Conservation (phyloP, 2,329 filamentous ascomycete genomes). For the Cryphonectria nitschkei region DNA sequence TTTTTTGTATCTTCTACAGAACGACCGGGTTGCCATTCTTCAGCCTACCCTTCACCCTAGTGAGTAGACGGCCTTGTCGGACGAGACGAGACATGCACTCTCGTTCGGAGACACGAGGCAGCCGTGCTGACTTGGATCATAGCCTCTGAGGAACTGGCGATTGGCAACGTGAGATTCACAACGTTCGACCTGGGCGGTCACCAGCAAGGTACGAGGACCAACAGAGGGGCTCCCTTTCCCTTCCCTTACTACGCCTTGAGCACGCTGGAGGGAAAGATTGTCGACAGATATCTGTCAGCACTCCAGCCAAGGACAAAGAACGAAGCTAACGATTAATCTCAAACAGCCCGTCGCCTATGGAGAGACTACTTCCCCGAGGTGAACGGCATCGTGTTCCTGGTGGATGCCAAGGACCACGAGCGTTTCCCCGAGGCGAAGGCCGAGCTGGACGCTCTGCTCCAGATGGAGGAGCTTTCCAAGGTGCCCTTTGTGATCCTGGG, state of each 20-base stretch:
- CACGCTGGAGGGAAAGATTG: background rate
- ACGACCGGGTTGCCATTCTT: slow-evolving; percentile 89
- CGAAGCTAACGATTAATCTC: slow-evolving; percentile 14
- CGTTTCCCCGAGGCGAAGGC: slow-evolving; percentile 93
- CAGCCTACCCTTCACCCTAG: slow-evolving; percentile 91
- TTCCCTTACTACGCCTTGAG: background rate
- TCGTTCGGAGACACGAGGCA: background rate
- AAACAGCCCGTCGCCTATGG: slow-evolving; percentile 83
- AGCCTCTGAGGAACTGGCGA: slow-evolving; percentile 90
- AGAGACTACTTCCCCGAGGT: slow-evolving; percentile 98
- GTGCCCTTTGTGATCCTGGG: slow-evolving; percentile 95
- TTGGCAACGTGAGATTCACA: slow-evolving; percentile 92
- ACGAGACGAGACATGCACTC: background rate
- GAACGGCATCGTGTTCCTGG: slow-evolving; percentile 94
- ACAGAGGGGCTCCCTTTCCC: no score
- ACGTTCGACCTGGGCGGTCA: slow-evolving; percentile 94
- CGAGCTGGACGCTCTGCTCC: slow-evolving; percentile 91
- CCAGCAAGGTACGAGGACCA: slow-evolving; percentile 70
- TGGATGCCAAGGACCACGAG: slow-evolving; percentile 97
- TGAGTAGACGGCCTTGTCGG: slow-evolving; percentile 47
- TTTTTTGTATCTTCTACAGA: slow-evolving; percentile 53
- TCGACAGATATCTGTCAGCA: background rate
- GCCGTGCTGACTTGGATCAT: slow-evolving; percentile 29
- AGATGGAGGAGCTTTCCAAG: slow-evolving; percentile 96
- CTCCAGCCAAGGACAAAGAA: background rate